A percentile compares a stretch with the other conserved stretches of the same genome.
Evolutionary conservation across 2,329 filamentous ascomycete species (phyloP).

Genomic region (Venturia effusa): DNA sequence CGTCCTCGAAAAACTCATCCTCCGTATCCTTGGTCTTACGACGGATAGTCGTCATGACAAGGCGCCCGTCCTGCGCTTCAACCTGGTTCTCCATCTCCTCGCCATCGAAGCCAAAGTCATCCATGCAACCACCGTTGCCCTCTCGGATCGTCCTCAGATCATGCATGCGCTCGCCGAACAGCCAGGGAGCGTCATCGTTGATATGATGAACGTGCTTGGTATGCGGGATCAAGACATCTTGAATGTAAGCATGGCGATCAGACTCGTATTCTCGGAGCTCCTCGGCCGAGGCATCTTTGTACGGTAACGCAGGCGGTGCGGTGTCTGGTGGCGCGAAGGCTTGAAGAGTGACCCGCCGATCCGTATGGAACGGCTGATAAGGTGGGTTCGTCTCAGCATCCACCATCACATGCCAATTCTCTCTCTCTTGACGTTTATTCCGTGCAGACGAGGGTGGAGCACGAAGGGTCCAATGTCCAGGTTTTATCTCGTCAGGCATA

Average conservation of each 20-base stretch:
- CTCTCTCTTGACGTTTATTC: not conserved
- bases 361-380: slow-evolving; percentile 93
- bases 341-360: slow-evolving; percentile 69
- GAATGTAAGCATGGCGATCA: not conserved
- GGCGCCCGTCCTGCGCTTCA: slow-evolving; percentile 56
- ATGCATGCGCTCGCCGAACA: slow-evolving; percentile 42
- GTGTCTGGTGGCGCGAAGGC: slow-evolving; percentile 39
- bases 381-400: slow-evolving; percentile 94
- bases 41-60: slow-evolving; percentile 70
- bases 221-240: slow-evolving; percentile 5
- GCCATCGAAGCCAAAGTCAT: slow-evolving; percentile 31
- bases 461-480: slow-evolving; percentile 1
- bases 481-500: not conserved
- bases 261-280: slow-evolving; percentile 4
- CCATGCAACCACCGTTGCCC: slow-evolving; percentile 24
- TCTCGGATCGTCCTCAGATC: slow-evolving; percentile 35
- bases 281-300: slow-evolving; percentile 25
- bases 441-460: not conserved
- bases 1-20: slow-evolving; percentile 77
- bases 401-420: slow-evolving; percentile 44
- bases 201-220: slow-evolving; percentile 19
- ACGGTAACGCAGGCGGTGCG: slow-evolving; percentile 22
- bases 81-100: slow-evolving; percentile 38
- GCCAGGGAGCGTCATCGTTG: slow-evolving; percentile 32
- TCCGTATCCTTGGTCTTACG: slow-evolving; percentile 53